Evolutionary conservation across 805 yeast genomes (phyloP).

Genomic region (Candida germanica): DNA sequence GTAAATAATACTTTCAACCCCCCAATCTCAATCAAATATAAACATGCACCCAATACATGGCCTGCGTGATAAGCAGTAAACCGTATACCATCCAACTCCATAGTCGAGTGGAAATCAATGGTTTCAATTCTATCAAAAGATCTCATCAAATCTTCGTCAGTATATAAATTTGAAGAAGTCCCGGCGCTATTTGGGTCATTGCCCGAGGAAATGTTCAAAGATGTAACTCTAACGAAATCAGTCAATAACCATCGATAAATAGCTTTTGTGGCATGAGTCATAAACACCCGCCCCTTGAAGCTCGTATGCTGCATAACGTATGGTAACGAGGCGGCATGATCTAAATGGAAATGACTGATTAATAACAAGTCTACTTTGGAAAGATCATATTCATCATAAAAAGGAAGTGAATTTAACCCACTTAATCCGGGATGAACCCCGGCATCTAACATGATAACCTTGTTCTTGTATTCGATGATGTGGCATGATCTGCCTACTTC

Average conservation of each 20-base stretch:
- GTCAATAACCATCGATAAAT: slow-evolving; percentile 92
- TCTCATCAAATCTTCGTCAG: slow-evolving; percentile 84
- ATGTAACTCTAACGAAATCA: slow-evolving; percentile 90
- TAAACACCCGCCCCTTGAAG: slow-evolving; percentile 92
- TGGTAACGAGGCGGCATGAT: slow-evolving; percentile 97
- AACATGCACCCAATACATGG: slow-evolving; percentile 98
- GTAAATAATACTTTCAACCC: slow-evolving; percentile 87
- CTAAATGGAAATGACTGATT: slow-evolving; percentile 93
- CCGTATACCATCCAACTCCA: slow-evolving; percentile 89
- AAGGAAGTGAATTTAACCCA: slow-evolving; percentile 89
- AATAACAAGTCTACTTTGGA: slow-evolving; percentile 81
- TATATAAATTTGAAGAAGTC: slow-evolving; percentile 56
- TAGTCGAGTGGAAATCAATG: slow-evolving; percentile 91
- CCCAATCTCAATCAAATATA: slow-evolving; percentile 93
- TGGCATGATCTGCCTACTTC: slow-evolving; percentile 98
- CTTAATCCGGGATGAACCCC: slow-evolving; percentile 96
- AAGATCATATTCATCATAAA: slow-evolving; percentile 91
- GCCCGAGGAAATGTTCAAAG: slow-evolving; percentile 30
- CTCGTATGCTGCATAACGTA: slow-evolving; percentile 96
- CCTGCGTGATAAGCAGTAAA: slow-evolving; percentile 99
- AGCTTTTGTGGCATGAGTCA: slow-evolving; percentile 99
- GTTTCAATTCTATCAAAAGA: slow-evolving; percentile 92
- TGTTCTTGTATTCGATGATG: slow-evolving; percentile 85
- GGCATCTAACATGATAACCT: slow-evolving; percentile 94
- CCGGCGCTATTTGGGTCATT: slow-evolving; percentile 41